These are phyloP conservation scores for Tricholoma terreum DNA, from an alignment of 768 basidiomycete species.

Conservation along the genomic window DNA sequence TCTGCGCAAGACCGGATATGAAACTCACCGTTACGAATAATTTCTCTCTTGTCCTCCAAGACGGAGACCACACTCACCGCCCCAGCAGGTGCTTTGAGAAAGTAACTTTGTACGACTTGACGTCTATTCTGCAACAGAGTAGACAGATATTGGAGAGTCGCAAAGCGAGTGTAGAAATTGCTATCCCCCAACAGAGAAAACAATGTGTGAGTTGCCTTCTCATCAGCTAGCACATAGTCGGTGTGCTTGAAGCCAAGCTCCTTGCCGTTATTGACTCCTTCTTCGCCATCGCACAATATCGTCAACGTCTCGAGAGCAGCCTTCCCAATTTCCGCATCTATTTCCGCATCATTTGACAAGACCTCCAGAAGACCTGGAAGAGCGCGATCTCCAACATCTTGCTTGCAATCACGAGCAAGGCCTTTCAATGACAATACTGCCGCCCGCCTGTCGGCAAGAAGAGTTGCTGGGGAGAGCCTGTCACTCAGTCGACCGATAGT, in stretches of 20 bases:
- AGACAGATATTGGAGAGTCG: slow-evolving; percentile 77
- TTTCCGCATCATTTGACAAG: slow-evolving; percentile 81
- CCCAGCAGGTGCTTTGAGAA: slow-evolving; percentile 81
- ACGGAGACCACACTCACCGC: slow-evolving; percentile 68
- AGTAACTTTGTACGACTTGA: slow-evolving; percentile 82
- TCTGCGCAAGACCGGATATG: not conserved
- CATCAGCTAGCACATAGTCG: slow-evolving; percentile 70
- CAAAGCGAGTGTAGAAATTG: slow-evolving; percentile 84
- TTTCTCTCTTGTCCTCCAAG: slow-evolving; percentile 84
- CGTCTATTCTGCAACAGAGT: slow-evolving; percentile 81
- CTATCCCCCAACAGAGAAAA: slow-evolving; percentile 72
- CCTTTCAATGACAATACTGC: slow-evolving; percentile 94
- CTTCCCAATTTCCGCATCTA: slow-evolving; percentile 90
- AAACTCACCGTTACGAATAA: slow-evolving; percentile 78
- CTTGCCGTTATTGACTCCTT: slow-evolving; percentile 41
- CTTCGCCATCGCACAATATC: slow-evolving; percentile 79
- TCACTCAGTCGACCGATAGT: slow-evolving; percentile 88
- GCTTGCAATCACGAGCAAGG: slow-evolving; percentile 84
- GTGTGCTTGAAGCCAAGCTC: slow-evolving; percentile 85
- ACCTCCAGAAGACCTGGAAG: slow-evolving; percentile 77
- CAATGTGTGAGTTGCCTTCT: slow-evolving; percentile 70
- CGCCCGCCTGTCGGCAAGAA: slow-evolving; percentile 88
- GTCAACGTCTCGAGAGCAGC: slow-evolving; percentile 89
- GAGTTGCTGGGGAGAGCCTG: slow-evolving; percentile 83
- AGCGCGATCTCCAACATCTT: slow-evolving; percentile 80